Base-by-base conservation (phyloP, 148 eudicot genomes). In the Pouteria glomerata region DNA sequence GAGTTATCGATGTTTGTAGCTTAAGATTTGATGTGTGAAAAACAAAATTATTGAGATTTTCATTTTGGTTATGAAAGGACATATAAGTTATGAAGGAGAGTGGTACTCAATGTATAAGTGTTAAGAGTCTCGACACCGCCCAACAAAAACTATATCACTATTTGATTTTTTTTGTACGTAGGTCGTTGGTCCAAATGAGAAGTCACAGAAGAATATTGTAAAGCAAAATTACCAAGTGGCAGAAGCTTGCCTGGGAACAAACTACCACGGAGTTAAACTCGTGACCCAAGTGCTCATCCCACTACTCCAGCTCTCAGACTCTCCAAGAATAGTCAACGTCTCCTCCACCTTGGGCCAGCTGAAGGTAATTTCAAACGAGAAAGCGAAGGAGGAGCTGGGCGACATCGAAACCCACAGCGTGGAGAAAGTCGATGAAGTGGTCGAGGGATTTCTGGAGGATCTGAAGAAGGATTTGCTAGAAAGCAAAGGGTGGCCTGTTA, bases 241-340 rank as follows among this genome's bases (percentile, higher is more conserved):
- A 39, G 80, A 77, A 73, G 65, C 59, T 19, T 82, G 88, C 78
- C 35, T 86, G 45, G 48, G 59, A 39, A 84, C 85, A 73, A 86
- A 86, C 39, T 86, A 81, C 61, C 78, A 79, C 68, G 90, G 82
- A 33, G 73, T 53, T 1, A 86, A 86, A 62, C 45, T 57, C 7
- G 42, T 79, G 23, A 69, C 69, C 15, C 72, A 76, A 53, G 77
- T 71, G 23, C 52, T 85, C 13, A 45, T 83, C 64, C 85, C 84
- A 4, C 81, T 85, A 15, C 89, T 85, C 31, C 74, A 80, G 55
- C 64, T 78, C 34, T 85, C 86, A 3, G 57, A 58, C 50, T 83
- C 84, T 1, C 74, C 82, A 7, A 78, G 78, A 71, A 80, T 85
- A 52, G 84, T 85, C 14, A 82, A 74, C 37, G 37, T 82, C 30